These are phyloP conservation scores for Sisymbrium altissimum DNA, from an alignment of 345 rosid genomes.

Conservation along the genomic window DNA sequence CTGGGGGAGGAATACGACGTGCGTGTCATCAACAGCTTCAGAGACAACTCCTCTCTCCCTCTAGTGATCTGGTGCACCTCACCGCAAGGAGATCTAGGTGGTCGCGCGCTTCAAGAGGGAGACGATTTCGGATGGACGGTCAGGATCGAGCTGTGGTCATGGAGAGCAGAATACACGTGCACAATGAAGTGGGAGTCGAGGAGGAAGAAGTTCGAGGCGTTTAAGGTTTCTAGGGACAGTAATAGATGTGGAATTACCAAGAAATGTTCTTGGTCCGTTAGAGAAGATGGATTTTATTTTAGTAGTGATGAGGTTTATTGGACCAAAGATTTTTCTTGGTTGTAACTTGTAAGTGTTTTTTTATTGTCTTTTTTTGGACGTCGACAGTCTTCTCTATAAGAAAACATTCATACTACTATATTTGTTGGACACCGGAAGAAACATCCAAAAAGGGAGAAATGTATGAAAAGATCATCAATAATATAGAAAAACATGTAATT, in stretches of 20 bases:
- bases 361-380: background rate
- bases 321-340: constrained; percentile 85
- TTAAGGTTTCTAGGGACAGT: constrained; percentile 52
- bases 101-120: constrained; percentile 92
- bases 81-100: constrained; percentile 63
- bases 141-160: constrained; percentile 45
- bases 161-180: constrained; percentile 41
- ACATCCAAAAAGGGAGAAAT: background rate
- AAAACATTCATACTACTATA: background rate
- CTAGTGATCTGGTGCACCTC: constrained; percentile 86
- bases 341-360: constrained; percentile 23
- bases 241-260: constrained; percentile 54
- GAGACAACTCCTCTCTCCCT: constrained; percentile 79
- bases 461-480: background rate
- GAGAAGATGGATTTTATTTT: constrained; percentile 85
- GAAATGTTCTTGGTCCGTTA: constrained; percentile 84
- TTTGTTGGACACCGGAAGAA: background rate
- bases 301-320: constrained; percentile 77
- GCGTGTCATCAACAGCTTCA: constrained; percentile 80
- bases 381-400: background rate
- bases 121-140: constrained; percentile 81
- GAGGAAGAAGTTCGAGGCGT: constrained; percentile 61
- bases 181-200: constrained; percentile 75
- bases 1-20: constrained; percentile 53
- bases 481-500: background rate